Percentiles rank a stretch among this genome's conserved stretches.
These are phyloP conservation scores for Eucalyptus marginata DNA, from an alignment of 345 rosid genomes.

Conservation along the genomic window DNA sequence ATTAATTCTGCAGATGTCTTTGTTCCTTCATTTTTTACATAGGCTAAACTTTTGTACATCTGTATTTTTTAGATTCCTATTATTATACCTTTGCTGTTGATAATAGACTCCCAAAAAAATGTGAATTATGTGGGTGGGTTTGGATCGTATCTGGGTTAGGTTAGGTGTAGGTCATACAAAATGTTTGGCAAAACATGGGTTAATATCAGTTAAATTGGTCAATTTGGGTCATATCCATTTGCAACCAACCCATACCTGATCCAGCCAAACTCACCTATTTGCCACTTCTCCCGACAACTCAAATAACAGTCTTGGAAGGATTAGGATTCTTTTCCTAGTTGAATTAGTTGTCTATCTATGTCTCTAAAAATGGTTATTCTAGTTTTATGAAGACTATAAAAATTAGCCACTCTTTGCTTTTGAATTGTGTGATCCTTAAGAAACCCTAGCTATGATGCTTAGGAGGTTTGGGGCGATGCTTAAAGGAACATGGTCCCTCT, in stretches of 20 bases:
- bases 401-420: not conserved
- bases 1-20: not conserved
- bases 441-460: not conserved
- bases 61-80: not conserved
- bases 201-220: not conserved
- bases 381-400: not conserved
- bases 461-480: not conserved
- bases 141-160: not conserved
- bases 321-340: not conserved
- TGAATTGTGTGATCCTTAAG: not conserved
- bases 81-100: not conserved
- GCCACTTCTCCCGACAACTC: not conserved
- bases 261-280: not conserved
- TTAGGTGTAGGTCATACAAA: not conserved
- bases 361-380: not conserved
- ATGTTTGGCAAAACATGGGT: not conserved
- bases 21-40: not conserved
- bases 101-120: not conserved
- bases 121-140: not conserved
- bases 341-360: not conserved
- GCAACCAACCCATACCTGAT: not conserved
- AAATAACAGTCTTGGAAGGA: not conserved
- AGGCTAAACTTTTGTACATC: not conserved
- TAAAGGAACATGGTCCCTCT: not conserved
- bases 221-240: not conserved